These are phyloP conservation scores for Rhizopogon rudus DNA, from an alignment of 768 basidiomycete genomes.

Conservation along the genomic window DNA sequence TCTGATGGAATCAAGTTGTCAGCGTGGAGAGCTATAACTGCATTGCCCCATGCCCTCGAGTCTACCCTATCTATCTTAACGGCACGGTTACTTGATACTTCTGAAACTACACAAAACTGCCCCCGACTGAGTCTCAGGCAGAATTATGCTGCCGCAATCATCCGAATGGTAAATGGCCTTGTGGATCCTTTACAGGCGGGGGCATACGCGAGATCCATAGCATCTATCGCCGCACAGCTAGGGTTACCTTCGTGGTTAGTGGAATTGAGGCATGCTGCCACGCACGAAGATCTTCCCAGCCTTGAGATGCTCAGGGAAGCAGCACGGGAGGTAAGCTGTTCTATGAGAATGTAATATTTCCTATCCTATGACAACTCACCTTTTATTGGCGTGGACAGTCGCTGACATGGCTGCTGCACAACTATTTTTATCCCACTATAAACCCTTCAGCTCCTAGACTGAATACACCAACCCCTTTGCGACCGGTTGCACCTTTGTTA, in stretches of 20 bases:
- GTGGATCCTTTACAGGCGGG: slow-evolving; percentile 93
- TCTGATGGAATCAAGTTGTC: slow-evolving; percentile 46
- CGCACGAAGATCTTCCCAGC: slow-evolving; percentile 91
- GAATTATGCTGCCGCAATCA: slow-evolving; percentile 74
- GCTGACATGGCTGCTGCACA: slow-evolving; percentile 75
- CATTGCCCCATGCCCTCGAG: slow-evolving; percentile 80
- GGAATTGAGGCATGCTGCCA: slow-evolving; percentile 90
- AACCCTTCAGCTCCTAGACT: slow-evolving; percentile 41
- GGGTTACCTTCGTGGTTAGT: slow-evolving; percentile 87
- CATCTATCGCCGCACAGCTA: slow-evolving; percentile 81
- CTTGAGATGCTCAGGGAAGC: slow-evolving; percentile 76
- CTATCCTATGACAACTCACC: slow-evolving; percentile 6
- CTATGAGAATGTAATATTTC: slow-evolving; percentile 10
- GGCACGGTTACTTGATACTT: slow-evolving; percentile 52
- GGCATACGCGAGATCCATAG: slow-evolving; percentile 85
- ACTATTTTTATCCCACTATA: slow-evolving; percentile 80
- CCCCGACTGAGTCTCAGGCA: slow-evolving; percentile 59
- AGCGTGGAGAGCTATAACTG: slow-evolving; percentile 71
- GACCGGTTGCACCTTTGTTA: slow-evolving; percentile 63
- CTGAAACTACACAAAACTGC: slow-evolving; percentile 10
- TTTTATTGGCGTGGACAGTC: slow-evolving; percentile 40
- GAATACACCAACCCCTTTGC: slow-evolving; percentile 32
- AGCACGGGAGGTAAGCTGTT: slow-evolving; percentile 52
- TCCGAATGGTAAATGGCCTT: slow-evolving; percentile 89
- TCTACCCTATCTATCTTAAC: slow-evolving; percentile 61